These are phyloP conservation scores for Scolecobasidium constrictum DNA, from an alignment of 2,329 filamentous ascomycete genomes.

Conservation along the genomic window DNA sequence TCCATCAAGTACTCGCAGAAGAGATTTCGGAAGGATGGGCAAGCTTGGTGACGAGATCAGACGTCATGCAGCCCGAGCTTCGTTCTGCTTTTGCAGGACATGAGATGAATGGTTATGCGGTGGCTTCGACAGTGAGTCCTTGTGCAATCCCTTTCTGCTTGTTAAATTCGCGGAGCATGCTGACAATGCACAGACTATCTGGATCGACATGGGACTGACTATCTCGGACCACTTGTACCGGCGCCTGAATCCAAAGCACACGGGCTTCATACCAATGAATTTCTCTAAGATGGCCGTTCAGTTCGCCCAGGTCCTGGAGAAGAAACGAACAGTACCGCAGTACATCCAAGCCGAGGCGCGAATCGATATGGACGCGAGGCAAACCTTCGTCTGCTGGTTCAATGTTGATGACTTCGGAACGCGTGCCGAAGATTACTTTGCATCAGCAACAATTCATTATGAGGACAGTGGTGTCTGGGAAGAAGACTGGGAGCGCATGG, in stretches of 20 bases:
- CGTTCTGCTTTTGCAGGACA: background rate
- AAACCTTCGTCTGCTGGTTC: background rate
- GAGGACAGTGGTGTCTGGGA: background rate
- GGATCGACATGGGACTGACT: background rate
- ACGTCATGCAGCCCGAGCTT: background rate
- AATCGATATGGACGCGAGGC: background rate
- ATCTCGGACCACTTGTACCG: background rate
- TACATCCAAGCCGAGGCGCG: background rate
- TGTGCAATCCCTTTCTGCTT: background rate
- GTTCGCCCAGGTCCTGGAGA: background rate
- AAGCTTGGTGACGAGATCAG: background rate
- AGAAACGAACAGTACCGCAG: background rate
- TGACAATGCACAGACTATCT: background rate
- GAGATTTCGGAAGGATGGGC: background rate
- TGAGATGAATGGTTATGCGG: background rate
- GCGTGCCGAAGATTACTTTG: background rate
- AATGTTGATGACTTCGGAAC: background rate
- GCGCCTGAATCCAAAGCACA: background rate
- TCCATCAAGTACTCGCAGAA: background rate
- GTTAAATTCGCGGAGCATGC: background rate
- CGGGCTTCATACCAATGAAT: background rate
- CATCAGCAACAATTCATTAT: background rate
- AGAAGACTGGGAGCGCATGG: background rate
- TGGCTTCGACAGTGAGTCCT: background rate
- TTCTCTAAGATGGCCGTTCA: background rate